Evolutionary conservation across 495 filamentous ascomycete genomes (phyloP).

Genomic region (Venustampulla echinocandica): DNA sequence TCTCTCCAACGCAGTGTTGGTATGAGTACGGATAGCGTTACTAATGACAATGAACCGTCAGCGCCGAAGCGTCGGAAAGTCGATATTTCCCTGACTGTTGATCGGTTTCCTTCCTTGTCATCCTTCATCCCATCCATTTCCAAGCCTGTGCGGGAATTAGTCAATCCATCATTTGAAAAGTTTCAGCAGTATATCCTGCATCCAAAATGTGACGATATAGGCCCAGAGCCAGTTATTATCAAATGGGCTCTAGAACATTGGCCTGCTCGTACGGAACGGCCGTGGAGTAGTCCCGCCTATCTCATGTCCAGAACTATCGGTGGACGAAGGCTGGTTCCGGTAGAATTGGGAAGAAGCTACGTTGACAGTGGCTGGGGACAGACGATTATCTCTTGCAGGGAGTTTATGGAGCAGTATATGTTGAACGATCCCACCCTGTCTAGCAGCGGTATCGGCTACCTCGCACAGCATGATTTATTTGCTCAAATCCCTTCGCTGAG

Average conservation of each 20-base stretch:
- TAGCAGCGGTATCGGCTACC: constrained; percentile 39
- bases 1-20: neutral
- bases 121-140: constrained; percentile 20
- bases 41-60: neutral
- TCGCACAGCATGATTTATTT: constrained; percentile 87
- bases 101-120: neutral
- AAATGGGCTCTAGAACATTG: constrained; percentile 55
- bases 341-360: constrained; percentile 87
- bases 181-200: constrained; percentile 56
- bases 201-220: constrained; percentile 11
- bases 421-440: constrained; percentile 28
- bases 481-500: constrained; percentile 70
- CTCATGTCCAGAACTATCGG: constrained; percentile 65
- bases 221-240: constrained; percentile 60
- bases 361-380: constrained; percentile 84
- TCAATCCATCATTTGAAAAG: constrained; percentile 41
- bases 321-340: constrained; percentile 72
- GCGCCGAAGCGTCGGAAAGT: constrained; percentile 24
- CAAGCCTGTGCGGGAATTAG: constrained; percentile 28
- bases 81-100: neutral
- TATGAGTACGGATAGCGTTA: neutral
- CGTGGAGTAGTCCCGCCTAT: constrained; percentile 69
- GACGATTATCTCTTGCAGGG: constrained; percentile 62
- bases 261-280: constrained; percentile 62
- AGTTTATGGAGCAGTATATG: constrained; percentile 55